phyloP scores from a whole-genome alignment of 1,284 basidiomycete genomes.

The Pisolithus thermaeus region DNA sequence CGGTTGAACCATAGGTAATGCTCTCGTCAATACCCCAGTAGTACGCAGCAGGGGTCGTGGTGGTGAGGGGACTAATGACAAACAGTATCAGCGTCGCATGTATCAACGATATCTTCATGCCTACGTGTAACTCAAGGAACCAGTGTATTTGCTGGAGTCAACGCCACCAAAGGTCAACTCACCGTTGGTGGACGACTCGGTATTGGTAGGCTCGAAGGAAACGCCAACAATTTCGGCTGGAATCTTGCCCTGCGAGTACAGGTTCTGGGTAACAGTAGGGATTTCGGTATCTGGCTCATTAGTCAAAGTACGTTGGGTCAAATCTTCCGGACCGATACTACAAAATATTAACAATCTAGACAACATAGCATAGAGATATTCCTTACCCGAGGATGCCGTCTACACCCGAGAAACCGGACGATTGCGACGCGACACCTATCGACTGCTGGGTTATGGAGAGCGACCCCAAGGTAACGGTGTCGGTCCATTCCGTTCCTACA shows the following conservation, averaged over 20 bases:
- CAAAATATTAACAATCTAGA: conserved; percentile 33
- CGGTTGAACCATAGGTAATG: conserved; percentile 44
- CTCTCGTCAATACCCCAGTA: conserved; percentile 64
- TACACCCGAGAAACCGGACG: conserved; percentile 21
- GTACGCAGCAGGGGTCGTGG: conserved; percentile 38
- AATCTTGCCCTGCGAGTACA: conserved; percentile 29
- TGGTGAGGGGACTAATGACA: conserved; percentile 38
- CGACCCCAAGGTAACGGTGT: conserved; percentile 22
- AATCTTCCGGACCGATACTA: conserved; percentile 26
- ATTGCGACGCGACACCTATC: conserved; percentile 24
- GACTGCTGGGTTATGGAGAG: conserved; percentile 23
- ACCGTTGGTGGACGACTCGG: conserved; percentile 26
- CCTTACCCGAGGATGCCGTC: conserved; percentile 28
- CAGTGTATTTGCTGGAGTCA: conserved; percentile 25
- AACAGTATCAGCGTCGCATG: conserved; percentile 4
- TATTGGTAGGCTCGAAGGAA: conserved; percentile 35
- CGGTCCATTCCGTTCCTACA: conserved; percentile 21
- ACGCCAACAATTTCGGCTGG: conserved; percentile 30
- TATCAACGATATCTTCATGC: conserved; percentile 11
- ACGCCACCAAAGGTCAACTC: conserved; percentile 46
- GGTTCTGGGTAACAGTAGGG: conserved; percentile 34
- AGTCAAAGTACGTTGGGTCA: conserved; percentile 25
- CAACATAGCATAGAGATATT: conserved; percentile 3
- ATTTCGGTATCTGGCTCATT: conserved; percentile 10
- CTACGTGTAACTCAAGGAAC: conserved; percentile 40